Evolutionary conservation across 768 basidiomycete species (phyloP).

Genomic region (Boletus fagicola): DNA sequence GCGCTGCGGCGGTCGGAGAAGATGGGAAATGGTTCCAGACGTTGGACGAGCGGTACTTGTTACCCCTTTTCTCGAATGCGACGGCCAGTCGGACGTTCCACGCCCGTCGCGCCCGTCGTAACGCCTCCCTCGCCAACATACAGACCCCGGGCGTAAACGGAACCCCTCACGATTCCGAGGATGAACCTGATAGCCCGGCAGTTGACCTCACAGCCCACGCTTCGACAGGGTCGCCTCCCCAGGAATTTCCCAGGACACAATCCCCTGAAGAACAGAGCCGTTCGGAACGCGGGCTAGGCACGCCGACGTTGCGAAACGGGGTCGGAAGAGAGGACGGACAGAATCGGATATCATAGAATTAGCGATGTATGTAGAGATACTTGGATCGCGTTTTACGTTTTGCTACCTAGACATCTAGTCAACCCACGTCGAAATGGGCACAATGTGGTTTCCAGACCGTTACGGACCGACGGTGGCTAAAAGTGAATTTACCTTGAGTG

Average conservation of each 20-base stretch:
- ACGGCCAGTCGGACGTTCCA: conserved; percentile 87
- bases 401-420: conserved; percentile 1
- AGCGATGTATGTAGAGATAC: not conserved
- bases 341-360: conserved; percentile 1
- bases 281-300: conserved; percentile 60
- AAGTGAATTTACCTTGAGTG: not conserved
- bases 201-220: conserved; percentile 40
- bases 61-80: conserved; percentile 91
- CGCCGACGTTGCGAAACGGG: conserved; percentile 58
- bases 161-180: conserved; percentile 39
- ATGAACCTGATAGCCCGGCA: conserved; percentile 42
- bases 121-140: conserved; percentile 28
- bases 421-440: not conserved
- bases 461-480: not conserved
- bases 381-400: not conserved
- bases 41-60: conserved; percentile 89
- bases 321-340: conserved; percentile 30
- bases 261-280: conserved; percentile 49
- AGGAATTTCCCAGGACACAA: conserved; percentile 23
- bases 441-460: not conserved
- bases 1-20: conserved; percentile 38
- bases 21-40: conserved; percentile 96
- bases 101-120: conserved; percentile 65
- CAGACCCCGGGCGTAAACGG: conserved; percentile 26
- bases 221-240: conserved; percentile 4